A percentile compares a stretch with the other conserved stretches of the same genome.
These are phyloP conservation scores for thale cress (Arabidopsis thaliana) DNA, from an alignment of 345 rosid species.

Conservation along the genomic window DNA sequence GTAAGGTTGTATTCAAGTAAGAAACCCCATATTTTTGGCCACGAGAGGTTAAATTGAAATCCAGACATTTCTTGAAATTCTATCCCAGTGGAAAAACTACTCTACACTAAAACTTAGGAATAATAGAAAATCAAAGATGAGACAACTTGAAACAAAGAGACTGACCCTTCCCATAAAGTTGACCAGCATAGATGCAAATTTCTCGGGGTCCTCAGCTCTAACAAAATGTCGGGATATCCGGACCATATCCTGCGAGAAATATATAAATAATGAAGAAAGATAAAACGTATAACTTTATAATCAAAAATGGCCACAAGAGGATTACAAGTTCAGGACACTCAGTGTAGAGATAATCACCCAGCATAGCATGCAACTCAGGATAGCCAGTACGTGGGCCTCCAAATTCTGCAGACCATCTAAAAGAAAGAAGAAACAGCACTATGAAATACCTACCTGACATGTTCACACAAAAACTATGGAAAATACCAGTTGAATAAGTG, in stretches of 20 bases:
- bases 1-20: constrained; percentile 43
- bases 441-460: neutral
- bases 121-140: constrained; percentile 11
- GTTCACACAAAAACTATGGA: neutral
- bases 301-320: constrained; percentile 1
- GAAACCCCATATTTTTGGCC: constrained; percentile 2
- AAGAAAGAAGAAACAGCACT: constrained; percentile 28
- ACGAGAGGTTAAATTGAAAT: constrained; percentile 7
- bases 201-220: constrained; percentile 71
- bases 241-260: constrained; percentile 80
- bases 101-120: neutral
- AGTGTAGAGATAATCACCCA: constrained; percentile 84
- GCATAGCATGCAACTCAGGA: constrained; percentile 81
- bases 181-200: constrained; percentile 75
- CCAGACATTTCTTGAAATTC: constrained; percentile 15
- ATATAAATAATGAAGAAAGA: constrained; percentile 10
- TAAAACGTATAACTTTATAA: neutral
- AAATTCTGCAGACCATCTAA: constrained; percentile 92
- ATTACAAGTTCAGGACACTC: constrained; percentile 90
- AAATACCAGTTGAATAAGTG: neutral
- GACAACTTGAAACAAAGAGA: constrained; percentile 3
- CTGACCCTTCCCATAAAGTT: constrained; percentile 92
- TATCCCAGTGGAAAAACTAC: neutral
- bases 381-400: constrained; percentile 73
- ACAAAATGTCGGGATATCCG: constrained; percentile 84